Conservation (phyloP, 352 stramenopile genomes). For the Phytophthora europaea region DNA sequence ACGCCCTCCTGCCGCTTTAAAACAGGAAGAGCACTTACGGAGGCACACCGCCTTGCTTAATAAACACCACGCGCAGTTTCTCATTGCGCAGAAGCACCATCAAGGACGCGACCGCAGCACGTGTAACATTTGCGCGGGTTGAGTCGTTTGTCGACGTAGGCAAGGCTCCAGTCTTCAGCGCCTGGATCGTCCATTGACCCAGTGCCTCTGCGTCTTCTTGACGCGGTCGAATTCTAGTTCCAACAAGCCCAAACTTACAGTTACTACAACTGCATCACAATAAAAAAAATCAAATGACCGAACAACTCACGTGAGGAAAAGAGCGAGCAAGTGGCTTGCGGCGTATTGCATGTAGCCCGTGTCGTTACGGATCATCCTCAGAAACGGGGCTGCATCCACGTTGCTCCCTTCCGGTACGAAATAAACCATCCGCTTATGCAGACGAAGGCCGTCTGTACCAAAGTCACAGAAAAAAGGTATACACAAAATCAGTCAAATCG, state of each 20-base stretch:
- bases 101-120: conserved; percentile 91
- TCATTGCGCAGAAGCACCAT: conserved; percentile 93
- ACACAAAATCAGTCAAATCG: conserved; percentile 5
- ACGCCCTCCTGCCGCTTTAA: conserved; percentile 4
- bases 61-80: conserved; percentile 91
- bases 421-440: conserved; percentile 82
- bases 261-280: not conserved
- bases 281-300: not conserved
- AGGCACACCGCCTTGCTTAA: conserved; percentile 91
- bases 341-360: conserved; percentile 89
- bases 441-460: conserved; percentile 70
- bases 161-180: conserved; percentile 72
- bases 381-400: conserved; percentile 82
- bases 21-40: conserved; percentile 65
- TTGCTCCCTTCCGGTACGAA: conserved; percentile 82
- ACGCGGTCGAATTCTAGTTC: conserved; percentile 69
- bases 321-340: conserved; percentile 79
- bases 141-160: conserved; percentile 66
- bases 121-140: conserved; percentile 78
- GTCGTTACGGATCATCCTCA: conserved; percentile 88
- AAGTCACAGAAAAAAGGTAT: not conserved
- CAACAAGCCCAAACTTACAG: not conserved
- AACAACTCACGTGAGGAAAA: conserved; percentile 79
- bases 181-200: conserved; percentile 81
- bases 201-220: conserved; percentile 85